Conservation (phyloP, 2,329 filamentous ascomycete genomes). For the Aulographum hederae region DNA sequence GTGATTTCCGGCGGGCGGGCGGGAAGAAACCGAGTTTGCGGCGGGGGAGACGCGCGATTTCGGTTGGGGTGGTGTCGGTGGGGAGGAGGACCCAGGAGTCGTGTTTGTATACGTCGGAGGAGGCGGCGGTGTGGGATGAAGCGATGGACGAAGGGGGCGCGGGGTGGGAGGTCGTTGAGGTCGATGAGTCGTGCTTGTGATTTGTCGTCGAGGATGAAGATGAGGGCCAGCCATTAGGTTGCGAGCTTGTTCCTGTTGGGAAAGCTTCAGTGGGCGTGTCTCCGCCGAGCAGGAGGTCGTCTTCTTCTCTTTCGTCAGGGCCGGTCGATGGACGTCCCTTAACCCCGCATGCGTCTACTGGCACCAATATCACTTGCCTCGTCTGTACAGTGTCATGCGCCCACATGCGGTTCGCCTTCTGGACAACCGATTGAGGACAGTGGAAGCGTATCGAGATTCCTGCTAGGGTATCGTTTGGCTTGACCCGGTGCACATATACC, state of each 20-base stretch:
- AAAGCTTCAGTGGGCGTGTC: slow-evolving; percentile 17
- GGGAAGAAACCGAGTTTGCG: slow-evolving; percentile 81
- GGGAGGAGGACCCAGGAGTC: slow-evolving; percentile 79
- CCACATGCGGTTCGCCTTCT: slow-evolving; percentile 87
- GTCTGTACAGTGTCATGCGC: slow-evolving; percentile 79
- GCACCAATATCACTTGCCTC: slow-evolving; percentile 63
- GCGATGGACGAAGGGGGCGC: slow-evolving; percentile 15
- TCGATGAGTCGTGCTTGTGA: slow-evolving; percentile 18
- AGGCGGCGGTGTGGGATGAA: slow-evolving; percentile 25
- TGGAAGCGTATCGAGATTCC: slow-evolving; percentile 82
- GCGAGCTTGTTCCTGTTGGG: slow-evolving; percentile 5
- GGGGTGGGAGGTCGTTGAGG: slow-evolving; percentile 14
- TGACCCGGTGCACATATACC: slow-evolving; percentile 79
- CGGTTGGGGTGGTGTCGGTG: slow-evolving; percentile 49
- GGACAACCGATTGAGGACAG: slow-evolving; percentile 65
- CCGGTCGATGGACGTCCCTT: slow-evolving; percentile 45
- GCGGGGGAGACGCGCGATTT: slow-evolving; percentile 71
- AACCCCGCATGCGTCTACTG: slow-evolving; percentile 74
- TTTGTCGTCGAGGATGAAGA: slow-evolving; percentile 10
- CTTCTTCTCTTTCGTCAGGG: slow-evolving; percentile 10
- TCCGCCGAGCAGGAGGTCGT: slow-evolving; percentile 15
- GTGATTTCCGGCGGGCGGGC: slow-evolving; percentile 72
- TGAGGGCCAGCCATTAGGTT: slow-evolving; percentile 8
- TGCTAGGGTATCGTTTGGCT: slow-evolving; percentile 69
- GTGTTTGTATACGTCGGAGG: slow-evolving; percentile 60